Conservation (phyloP, 805 yeast species). For the Nakazawaea ambrosiae region DNA sequence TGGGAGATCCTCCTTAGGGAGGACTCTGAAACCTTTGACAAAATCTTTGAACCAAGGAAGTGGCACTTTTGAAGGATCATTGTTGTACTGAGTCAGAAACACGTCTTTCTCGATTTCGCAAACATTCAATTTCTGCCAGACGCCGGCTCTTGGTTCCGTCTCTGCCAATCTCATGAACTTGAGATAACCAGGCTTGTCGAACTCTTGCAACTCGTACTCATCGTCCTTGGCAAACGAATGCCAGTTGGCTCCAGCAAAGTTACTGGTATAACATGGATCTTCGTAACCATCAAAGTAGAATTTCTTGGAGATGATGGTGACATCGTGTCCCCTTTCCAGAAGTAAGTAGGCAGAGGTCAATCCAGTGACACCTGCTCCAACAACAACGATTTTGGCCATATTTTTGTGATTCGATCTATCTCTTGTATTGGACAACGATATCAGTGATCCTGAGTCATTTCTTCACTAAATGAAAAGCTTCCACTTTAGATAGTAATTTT, state of each 20-base stretch:
- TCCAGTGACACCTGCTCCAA: constrained; percentile 57
- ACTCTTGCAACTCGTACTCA: constrained; percentile 20
- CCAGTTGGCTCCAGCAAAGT: constrained; percentile 74
- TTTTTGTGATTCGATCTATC: background rate
- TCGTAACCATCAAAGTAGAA: constrained; percentile 24
- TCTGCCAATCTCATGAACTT: constrained; percentile 35
- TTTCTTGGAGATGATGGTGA: constrained; percentile 43
- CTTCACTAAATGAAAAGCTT: too few species aligned
- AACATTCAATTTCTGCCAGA: constrained; percentile 20
- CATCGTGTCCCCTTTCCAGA: constrained; percentile 28
- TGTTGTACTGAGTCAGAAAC: constrained; percentile 18
- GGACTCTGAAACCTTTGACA: constrained; percentile 26
- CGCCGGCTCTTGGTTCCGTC: constrained; percentile 32
- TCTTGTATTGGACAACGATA: too few species aligned
- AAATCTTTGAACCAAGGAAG: constrained; percentile 33
- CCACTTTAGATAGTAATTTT: too few species aligned
- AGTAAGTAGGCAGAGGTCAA: constrained; percentile 44
- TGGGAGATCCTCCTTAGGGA: constrained; percentile 25
- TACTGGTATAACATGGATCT: constrained; percentile 39
- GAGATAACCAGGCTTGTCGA: constrained; percentile 43
- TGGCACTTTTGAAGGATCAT: constrained; percentile 11
- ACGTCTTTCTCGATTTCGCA: constrained; percentile 18
- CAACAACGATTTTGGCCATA: constrained; percentile 29
- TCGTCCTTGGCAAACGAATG: constrained; percentile 48
- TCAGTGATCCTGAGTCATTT: too few species aligned